These are phyloP conservation scores for Quercus mongolica DNA, from an alignment of 306 rosid genomes.

Conservation along the genomic window DNA sequence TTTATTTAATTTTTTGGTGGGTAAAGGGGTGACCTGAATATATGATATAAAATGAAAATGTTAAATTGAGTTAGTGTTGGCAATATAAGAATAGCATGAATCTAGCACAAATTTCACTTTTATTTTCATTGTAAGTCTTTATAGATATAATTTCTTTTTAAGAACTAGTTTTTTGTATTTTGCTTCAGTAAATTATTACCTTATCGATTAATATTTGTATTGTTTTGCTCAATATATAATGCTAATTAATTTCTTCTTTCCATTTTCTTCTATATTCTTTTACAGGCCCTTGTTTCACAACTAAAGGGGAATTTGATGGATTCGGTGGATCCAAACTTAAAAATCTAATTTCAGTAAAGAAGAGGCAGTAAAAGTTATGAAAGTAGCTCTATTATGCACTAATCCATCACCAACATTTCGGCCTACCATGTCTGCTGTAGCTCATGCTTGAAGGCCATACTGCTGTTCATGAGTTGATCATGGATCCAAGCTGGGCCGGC, in stretches of 20 bases:
- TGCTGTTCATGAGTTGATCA: constrained; percentile 33
- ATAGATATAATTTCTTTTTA: too few species aligned
- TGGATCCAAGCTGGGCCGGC: constrained; percentile 30
- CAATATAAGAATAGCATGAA: too few species aligned
- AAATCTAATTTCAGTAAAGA: constrained; percentile 34
- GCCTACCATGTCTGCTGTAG: constrained; percentile 63
- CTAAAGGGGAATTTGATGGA: constrained; percentile 35
- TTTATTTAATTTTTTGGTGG: too few species aligned
- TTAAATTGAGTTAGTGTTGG: too few species aligned
- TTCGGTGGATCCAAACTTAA: constrained; percentile 50
- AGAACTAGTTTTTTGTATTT: too few species aligned
- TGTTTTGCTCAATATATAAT: neutral
- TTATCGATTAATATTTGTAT: too few species aligned
- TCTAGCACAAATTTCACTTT: neutral
- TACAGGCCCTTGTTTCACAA: constrained; percentile 32
- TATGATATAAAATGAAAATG: too few species aligned
- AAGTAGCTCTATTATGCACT: constrained; percentile 58
- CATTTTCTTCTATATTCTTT: neutral
- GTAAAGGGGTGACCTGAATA: too few species aligned
- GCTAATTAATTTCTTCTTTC: neutral
- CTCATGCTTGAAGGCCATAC: constrained; percentile 60
- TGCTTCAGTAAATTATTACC: too few species aligned
- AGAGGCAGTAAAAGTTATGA: constrained; percentile 39
- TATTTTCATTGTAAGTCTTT: neutral
- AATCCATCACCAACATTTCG: constrained; percentile 42